These are phyloP conservation scores for Lichtheimia corymbifera DNA, from an alignment of 371 early-diverging fungal species.

Conservation along the genomic window DNA sequence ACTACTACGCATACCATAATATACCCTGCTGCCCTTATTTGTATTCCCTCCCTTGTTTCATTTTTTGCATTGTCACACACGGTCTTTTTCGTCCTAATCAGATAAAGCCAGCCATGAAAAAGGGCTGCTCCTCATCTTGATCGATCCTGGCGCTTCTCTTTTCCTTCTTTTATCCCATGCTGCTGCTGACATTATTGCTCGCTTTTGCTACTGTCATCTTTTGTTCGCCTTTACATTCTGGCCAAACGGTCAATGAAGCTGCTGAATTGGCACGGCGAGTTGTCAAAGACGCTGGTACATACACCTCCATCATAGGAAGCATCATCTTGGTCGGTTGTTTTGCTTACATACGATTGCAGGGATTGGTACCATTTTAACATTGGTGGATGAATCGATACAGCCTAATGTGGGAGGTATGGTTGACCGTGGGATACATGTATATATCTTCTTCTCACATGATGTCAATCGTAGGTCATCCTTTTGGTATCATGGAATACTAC, in stretches of 20 bases:
- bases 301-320: too few species aligned
- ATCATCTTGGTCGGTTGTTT: too few species aligned
- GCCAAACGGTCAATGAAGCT: slow-evolving; percentile 24
- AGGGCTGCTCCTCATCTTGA: background rate
- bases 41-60: too few species aligned
- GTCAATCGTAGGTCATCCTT: slow-evolving; percentile 40
- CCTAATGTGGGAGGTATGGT: slow-evolving; percentile 14
- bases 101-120: too few species aligned
- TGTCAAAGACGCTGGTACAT: slow-evolving; percentile 31
- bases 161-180: background rate
- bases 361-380: slow-evolving; percentile 27
- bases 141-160: background rate
- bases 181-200: background rate
- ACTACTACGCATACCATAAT: too few species aligned
- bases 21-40: too few species aligned
- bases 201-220: background rate
- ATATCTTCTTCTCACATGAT: background rate
- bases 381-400: slow-evolving; percentile 16
- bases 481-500: slow-evolving; percentile 61
- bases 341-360: slow-evolving; percentile 13
- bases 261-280: slow-evolving; percentile 26
- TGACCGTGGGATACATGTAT: background rate
- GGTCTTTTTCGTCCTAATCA: too few species aligned
- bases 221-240: background rate
- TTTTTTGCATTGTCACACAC: too few species aligned